Evolutionary conservation across 1,284 basidiomycete species (phyloP).

Genomic region (Apiotrichum veenhuisii): DNA sequence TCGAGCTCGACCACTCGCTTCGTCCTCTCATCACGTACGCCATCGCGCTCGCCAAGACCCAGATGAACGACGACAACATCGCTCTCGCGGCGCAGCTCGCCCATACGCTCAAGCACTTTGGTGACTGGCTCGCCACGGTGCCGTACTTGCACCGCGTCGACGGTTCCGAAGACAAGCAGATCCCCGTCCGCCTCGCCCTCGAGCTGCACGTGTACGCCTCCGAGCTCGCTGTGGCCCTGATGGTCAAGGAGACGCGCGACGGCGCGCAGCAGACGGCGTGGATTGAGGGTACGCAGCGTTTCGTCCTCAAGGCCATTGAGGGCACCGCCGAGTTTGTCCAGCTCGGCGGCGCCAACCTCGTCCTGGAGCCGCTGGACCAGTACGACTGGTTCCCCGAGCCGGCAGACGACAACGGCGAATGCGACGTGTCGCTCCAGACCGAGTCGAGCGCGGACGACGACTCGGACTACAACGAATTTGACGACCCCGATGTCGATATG

Average conservation of each 20-base stretch:
- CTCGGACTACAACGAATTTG: not conserved
- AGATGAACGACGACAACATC: too few species aligned
- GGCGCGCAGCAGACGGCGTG: not conserved
- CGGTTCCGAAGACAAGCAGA: too few species aligned
- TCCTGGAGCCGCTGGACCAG: not conserved
- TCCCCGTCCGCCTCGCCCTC: not conserved
- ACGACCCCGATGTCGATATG: not conserved
- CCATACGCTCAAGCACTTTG: not conserved
- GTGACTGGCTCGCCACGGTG: not conserved
- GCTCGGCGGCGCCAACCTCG: too few species aligned
- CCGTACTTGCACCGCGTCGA: not conserved
- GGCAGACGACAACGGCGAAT: not conserved
- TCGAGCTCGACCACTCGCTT: not conserved
- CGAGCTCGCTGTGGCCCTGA: not conserved
- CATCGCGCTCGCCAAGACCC: not conserved
- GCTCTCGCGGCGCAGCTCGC: not conserved
- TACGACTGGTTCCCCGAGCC: not conserved
- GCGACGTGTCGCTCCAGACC: too few species aligned
- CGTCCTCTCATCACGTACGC: not conserved
- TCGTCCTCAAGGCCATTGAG: not conserved
- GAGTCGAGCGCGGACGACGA: not conserved
- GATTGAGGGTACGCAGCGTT: not conserved
- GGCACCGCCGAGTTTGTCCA: not conserved
- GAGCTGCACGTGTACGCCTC: not conserved
- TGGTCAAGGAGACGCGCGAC: not conserved